Percentiles rank a stretch among this genome's conserved stretches.
These are phyloP conservation scores for Barnettozyma populi DNA, from an alignment of 805 yeast genomes.

Conservation along the genomic window DNA sequence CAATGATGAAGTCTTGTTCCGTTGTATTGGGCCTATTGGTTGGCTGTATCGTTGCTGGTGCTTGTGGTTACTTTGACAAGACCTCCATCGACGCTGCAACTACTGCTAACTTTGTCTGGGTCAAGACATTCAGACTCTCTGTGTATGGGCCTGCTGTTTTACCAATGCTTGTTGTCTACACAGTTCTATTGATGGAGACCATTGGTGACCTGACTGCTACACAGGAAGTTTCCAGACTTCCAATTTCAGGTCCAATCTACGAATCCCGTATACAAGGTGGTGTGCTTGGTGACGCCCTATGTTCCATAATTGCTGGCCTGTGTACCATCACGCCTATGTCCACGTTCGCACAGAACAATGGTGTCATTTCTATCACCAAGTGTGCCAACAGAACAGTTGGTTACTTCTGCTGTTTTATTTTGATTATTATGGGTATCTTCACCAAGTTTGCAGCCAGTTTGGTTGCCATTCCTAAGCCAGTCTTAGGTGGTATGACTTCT, in stretches of 20 bases:
- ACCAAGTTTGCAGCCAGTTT: conserved; percentile 86
- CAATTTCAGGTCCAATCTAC: conserved; percentile 73
- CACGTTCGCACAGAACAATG: conserved; percentile 91
- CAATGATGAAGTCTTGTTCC: conserved; percentile 91
- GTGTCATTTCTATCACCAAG: conserved; percentile 86
- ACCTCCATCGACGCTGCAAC: conserved; percentile 63
- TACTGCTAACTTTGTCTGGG: conserved; percentile 85
- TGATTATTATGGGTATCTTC: conserved; percentile 82
- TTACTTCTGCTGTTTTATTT: conserved; percentile 71
- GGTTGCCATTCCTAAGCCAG: conserved; percentile 73
- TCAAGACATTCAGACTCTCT: conserved; percentile 66
- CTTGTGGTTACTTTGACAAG: conserved; percentile 73
- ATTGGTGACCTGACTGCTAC: conserved; percentile 95
- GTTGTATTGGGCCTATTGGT: conserved; percentile 78
- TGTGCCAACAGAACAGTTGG: conserved; percentile 84
- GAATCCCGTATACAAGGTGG: conserved; percentile 93
- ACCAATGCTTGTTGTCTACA: conserved; percentile 78
- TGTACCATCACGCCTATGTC: conserved; percentile 85
- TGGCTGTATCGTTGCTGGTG: conserved; percentile 91
- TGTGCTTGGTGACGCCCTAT: conserved; percentile 80
- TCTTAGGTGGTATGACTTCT: conserved; percentile 85
- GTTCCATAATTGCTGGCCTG: conserved; percentile 70
- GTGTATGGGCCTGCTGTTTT: conserved; percentile 83
- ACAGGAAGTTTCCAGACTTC: conserved; percentile 80
- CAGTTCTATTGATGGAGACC: conserved; percentile 83